phyloP scores from a whole-genome alignment of 2,329 filamentous ascomycete species.

The Talaromyces rugulosus region DNA sequence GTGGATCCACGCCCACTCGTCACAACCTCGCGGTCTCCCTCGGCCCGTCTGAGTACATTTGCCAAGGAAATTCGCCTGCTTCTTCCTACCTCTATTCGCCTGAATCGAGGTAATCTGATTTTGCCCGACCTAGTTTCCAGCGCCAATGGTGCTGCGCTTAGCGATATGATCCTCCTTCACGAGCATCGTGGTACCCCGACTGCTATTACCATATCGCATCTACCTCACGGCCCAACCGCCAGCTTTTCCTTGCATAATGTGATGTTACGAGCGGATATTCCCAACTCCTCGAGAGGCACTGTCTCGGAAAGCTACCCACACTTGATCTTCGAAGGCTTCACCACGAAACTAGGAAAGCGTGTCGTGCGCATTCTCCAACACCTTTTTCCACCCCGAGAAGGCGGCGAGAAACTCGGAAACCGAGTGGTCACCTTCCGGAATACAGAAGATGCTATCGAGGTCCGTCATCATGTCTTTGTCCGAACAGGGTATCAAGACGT shows the following conservation, averaged over 20 bases:
- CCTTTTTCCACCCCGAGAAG: slow-evolving; percentile 84
- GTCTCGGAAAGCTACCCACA: slow-evolving; percentile 92
- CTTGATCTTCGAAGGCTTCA: slow-evolving; percentile 92
- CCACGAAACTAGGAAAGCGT: slow-evolving; percentile 70
- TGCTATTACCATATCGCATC: slow-evolving; percentile 78
- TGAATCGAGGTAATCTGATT: slow-evolving; percentile 89
- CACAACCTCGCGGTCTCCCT: slow-evolving; percentile 86
- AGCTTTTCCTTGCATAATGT: slow-evolving; percentile 92
- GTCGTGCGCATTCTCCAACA: slow-evolving; percentile 91
- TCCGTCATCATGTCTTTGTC: slow-evolving; percentile 91
- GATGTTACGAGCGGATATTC: slow-evolving; percentile 86
- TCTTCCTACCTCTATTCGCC: slow-evolving; percentile 76
- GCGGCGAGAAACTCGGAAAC: slow-evolving; percentile 75
- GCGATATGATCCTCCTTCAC: slow-evolving; percentile 81
- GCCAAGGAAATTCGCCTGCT: slow-evolving; percentile 85
- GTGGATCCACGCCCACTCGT: slow-evolving; percentile 85
- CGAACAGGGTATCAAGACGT: slow-evolving; percentile 86
- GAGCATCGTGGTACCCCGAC: slow-evolving; percentile 92
- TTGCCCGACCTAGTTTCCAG: slow-evolving; percentile 79
- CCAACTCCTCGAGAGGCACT: slow-evolving; percentile 78
- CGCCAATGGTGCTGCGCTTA: slow-evolving; percentile 73
- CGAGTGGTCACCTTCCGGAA: slow-evolving; percentile 93
- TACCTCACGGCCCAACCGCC: slow-evolving; percentile 82
- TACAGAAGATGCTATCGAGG: slow-evolving; percentile 80
- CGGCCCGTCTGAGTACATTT: slow-evolving; percentile 78